Base-by-base conservation (phyloP, 2,329 filamentous ascomycete species). In the Nothomitra cinnamomea region DNA sequence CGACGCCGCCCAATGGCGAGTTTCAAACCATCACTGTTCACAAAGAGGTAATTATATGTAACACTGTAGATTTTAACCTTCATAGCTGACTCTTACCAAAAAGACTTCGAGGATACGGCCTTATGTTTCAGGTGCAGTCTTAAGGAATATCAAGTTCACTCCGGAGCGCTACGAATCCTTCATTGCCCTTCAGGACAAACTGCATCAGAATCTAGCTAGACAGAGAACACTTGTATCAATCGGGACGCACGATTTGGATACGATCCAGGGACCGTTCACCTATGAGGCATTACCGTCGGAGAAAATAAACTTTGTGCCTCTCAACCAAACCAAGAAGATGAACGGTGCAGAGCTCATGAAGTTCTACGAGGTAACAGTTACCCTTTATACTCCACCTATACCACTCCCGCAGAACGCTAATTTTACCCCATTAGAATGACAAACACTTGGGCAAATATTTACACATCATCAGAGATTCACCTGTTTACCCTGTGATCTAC, bases 141-240 rank as follows among this genome's bases (percentile, higher is more conserved):
- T 98, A 58, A 82, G 92, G 60, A 86, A 88, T 66, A 78, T 98
- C 73, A 87, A 82, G 63, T 96, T 98, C 75, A 89, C 86, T 61
- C 77, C 92, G 72, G 86, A 83, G 60, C 78, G 85, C 60, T 98
- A 98, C 68, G 87, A 94, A 61, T 95, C 88, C 64, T 98, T 98
- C 84, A 98, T 98, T 66, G 79, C 83, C 54, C 77, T 98, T 49
- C 92, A 98, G 72, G 94, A 98, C 72, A 98, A 98, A 73, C 79
- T 98, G 49, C 92, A 98, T 72, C 85, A 90, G 67, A 98, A 98
- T 65, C 73, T 98, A 59, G 94, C 92, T 50, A 81, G 92, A 57
- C 86, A 96, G 69, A 76, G 92, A 62, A 95, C 90, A 0, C 72
- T 98, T 48, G 90, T 95, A n/a, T 85, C 90, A 21, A 95, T 98